Evolutionary conservation across 768 basidiomycete species (phyloP).

Genomic region (Leccinum boreale): DNA sequence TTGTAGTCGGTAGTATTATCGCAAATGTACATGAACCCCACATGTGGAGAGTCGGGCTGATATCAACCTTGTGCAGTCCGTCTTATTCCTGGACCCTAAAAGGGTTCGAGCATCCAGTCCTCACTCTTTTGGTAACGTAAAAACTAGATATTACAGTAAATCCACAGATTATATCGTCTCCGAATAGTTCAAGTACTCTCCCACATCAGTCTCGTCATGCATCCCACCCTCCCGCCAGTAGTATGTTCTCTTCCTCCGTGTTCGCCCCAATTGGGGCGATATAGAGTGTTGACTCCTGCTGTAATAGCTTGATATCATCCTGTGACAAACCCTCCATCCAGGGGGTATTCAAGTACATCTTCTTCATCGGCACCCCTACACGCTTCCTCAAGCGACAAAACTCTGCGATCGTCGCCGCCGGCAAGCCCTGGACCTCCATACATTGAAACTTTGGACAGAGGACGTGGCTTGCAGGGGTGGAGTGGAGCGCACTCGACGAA

Average conservation of each 20-base stretch:
- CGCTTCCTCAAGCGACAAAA: conserved; percentile 37
- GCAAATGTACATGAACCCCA: too few relatives aligned
- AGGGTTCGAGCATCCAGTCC: too few relatives aligned
- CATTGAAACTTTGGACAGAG: conserved; percentile 45
- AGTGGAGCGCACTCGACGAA: not conserved
- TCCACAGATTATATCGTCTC: conserved; percentile 7
- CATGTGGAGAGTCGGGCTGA: too few relatives aligned
- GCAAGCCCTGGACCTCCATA: conserved; percentile 45
- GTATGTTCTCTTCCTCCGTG: conserved; percentile 44
- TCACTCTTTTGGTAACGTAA: not conserved
- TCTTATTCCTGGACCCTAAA: too few relatives aligned
- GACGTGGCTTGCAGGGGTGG: conserved; percentile 13
- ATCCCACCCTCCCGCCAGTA: conserved; percentile 25
- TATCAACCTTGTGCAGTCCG: too few relatives aligned
- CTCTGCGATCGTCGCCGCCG: conserved; percentile 29
- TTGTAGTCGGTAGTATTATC: too few relatives aligned
- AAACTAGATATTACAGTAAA: not conserved
- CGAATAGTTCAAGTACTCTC: conserved; percentile 1
- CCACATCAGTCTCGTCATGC: conserved; percentile 1
- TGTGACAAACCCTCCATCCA: conserved; percentile 22
- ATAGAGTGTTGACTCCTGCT: conserved; percentile 28
- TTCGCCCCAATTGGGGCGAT: conserved; percentile 35
- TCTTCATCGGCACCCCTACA: conserved; percentile 45
- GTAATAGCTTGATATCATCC: conserved; percentile 23
- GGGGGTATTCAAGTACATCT: conserved; percentile 44